A percentile compares a stretch with the other conserved stretches of the same genome.
These are phyloP conservation scores for Phallus indusiatus DNA, from an alignment of 768 basidiomycete species.

Conservation along the genomic window DNA sequence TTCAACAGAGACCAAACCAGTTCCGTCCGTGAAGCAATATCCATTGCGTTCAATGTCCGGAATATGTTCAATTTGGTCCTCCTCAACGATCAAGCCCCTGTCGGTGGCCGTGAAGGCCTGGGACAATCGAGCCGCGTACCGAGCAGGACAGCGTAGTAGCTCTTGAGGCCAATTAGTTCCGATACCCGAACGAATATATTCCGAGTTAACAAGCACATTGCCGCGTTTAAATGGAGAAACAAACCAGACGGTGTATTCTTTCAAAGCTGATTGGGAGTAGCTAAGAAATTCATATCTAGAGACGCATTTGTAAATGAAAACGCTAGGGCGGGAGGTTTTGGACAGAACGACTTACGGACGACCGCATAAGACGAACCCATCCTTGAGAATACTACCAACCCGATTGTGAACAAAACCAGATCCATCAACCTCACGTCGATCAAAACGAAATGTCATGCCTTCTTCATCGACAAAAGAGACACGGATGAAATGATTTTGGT, in stretches of 20 bases:
- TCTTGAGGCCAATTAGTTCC: conserved; percentile 35
- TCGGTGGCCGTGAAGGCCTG: conserved; percentile 72
- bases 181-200: conserved; percentile 41
- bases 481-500: conserved; percentile 49
- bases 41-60: conserved; percentile 31
- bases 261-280: conserved; percentile 65
- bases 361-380: conserved; percentile 44
- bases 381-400: conserved; percentile 33
- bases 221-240: conserved; percentile 42
- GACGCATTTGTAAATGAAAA: neutral
- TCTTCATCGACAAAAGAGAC: conserved; percentile 56
- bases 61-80: conserved; percentile 30
- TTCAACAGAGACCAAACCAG: conserved; percentile 53
- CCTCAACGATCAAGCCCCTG: conserved; percentile 33
- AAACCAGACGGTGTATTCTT: conserved; percentile 60
- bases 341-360: conserved; percentile 16
- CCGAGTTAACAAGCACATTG: conserved; percentile 28
- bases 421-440: conserved; percentile 44
- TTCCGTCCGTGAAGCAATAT: conserved; percentile 59
- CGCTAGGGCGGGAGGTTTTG: neutral
- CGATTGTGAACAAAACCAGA: conserved; percentile 37
- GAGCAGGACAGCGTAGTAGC: conserved; percentile 52
- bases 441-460: conserved; percentile 40
- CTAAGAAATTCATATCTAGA: conserved; percentile 49
- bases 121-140: conserved; percentile 62